Conservation (phyloP, 1,139 yeast species). For the Starmera stellimalicola region DNA sequence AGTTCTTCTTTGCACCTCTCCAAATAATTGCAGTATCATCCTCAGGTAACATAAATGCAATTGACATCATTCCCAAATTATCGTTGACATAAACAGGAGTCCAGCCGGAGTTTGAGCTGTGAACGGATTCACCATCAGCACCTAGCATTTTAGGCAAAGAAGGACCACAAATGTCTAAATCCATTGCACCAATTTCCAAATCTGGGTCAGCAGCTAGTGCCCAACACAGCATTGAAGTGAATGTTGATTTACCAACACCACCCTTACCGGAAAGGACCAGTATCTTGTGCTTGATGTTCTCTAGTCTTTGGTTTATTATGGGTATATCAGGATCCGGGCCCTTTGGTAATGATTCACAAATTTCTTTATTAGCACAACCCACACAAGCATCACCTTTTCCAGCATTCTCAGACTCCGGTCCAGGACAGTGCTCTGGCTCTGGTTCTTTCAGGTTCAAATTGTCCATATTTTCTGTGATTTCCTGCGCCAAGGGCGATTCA, state of each 20-base stretch:
- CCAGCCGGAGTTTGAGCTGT: constrained; percentile 90
- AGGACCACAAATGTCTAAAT: constrained; percentile 95
- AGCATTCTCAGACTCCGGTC: constrained; percentile 89
- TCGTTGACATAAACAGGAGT: constrained; percentile 95
- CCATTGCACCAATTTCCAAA: constrained; percentile 91
- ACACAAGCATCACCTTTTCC: constrained; percentile 91
- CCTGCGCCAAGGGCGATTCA: constrained; percentile 8
- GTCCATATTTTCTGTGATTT: constrained; percentile 10
- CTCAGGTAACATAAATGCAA: constrained; percentile 91
- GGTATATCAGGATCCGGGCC: constrained; percentile 97
- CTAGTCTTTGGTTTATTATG: constrained; percentile 57
- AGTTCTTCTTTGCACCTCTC: constrained; percentile 94
- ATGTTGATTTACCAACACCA: constrained; percentile 96
- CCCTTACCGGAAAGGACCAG: constrained; percentile 93
- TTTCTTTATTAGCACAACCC: constrained; percentile 90
- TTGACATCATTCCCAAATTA: constrained; percentile 91
- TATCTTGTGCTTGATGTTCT: constrained; percentile 69
- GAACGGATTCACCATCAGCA: constrained; percentile 78
- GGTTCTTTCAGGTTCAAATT: constrained; percentile 28
- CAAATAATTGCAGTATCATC: constrained; percentile 92
- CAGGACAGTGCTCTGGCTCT: constrained; percentile 97
- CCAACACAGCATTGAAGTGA: constrained; percentile 92
- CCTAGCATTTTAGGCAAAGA: constrained; percentile 94
- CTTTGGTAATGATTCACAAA: constrained; percentile 80
- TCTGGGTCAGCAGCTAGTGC: constrained; percentile 87